These are phyloP conservation scores for Globisporangium spinosum DNA, from an alignment of 352 stramenopile species.

Conservation along the genomic window DNA sequence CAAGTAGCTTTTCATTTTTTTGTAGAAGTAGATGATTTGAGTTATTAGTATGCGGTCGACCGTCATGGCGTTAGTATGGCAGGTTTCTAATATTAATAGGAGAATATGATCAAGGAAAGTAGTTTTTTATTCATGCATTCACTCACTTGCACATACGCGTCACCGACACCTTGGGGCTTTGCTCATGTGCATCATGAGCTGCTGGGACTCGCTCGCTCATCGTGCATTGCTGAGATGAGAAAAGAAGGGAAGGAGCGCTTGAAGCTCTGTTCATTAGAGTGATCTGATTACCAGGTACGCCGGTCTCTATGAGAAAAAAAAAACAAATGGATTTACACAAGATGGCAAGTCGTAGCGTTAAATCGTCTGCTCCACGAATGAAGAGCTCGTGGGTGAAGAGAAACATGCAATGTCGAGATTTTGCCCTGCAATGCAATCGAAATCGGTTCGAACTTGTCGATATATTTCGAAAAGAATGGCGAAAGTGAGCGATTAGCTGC, in stretches of 20 bases:
- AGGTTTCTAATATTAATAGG: slow-evolving; percentile 22
- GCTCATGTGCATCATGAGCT: background rate
- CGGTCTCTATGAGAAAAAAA: background rate
- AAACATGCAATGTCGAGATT: too few relatives aligned
- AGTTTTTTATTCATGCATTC: background rate
- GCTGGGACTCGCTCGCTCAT: background rate
- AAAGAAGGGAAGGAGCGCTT: background rate
- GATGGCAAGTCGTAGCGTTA: background rate
- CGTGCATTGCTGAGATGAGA: background rate
- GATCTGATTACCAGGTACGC: background rate
- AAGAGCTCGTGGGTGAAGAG: background rate
- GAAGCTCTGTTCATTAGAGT: background rate
- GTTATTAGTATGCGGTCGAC: slow-evolving; percentile 14
- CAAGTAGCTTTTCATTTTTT: slow-evolving; percentile 21
- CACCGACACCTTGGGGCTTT: background rate
- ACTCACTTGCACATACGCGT: background rate
- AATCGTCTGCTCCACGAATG: background rate
- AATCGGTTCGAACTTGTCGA: too few relatives aligned
- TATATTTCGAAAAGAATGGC: too few relatives aligned
- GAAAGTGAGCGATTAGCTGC: too few relatives aligned
- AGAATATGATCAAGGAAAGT: slow-evolving; percentile 3
- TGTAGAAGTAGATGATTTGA: slow-evolving; percentile 39
- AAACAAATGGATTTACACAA: background rate
- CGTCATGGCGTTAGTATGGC: slow-evolving; percentile 34
- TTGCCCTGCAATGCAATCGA: too few relatives aligned